Evolutionary conservation across 1,139 yeast species (phyloP), one percentile per base, ranked within the genome.

Genomic region (Lipomyces yarrowii): DNA sequence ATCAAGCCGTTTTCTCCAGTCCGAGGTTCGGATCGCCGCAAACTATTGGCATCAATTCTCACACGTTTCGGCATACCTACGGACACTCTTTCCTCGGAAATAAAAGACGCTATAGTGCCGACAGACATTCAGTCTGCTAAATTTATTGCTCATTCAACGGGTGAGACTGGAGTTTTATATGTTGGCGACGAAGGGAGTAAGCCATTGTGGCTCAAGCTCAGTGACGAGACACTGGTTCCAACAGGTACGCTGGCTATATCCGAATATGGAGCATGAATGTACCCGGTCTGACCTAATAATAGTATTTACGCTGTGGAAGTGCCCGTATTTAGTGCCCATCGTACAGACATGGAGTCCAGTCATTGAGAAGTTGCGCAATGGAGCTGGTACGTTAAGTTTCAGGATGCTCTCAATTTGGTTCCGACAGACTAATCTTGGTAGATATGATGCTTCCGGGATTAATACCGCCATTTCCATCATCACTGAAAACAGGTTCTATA

Each of bases 371-470:
- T 77, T 92, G 37, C 80, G 82, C 51, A 86, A 85, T 68, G 98
- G 98, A 8, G 98, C 98, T 21, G 63, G 63, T 61, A 15, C 21
- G 62, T 57, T 26, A 26, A 3, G 15, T n/a, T 3, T 33, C 8
- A 57, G 11, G 48, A 42, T 23, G 32, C 13, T 15, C 23, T 21
- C 10, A 42, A 21, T 13, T 26, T 30, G 61, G 15, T n/a, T 39
- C 46, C 26, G 30, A 23, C 10, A 13, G 5, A 7, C n/a, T 59
- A 21, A 26, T 32, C 11, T 11, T 10, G 21, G 32, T 11, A 0
- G 89, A 93, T 75, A 81, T 94, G 72, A 93, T 94, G 98, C 81
- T 90, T 48, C 96, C 97, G 0, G 99, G 99, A 0, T 86, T 94
- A 2, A 81, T 90, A 6, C 90, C 91, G 0, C 97, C 97, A 0